phyloP scores from a whole-genome alignment of 257 asterid species.

The Solanum bulbocastanum region DNA sequence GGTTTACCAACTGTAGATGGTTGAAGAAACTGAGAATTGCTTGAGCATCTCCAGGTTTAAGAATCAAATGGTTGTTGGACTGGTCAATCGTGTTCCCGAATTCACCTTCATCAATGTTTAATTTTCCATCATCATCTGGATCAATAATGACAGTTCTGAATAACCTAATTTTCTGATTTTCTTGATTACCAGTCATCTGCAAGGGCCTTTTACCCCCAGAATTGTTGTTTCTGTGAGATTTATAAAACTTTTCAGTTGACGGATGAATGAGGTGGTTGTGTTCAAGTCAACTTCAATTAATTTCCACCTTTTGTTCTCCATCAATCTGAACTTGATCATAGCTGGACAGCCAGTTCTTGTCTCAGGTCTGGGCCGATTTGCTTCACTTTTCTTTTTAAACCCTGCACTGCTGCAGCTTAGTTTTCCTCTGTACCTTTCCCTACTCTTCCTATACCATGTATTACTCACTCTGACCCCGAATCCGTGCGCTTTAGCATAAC shows the following conservation, averaged over 20 bases:
- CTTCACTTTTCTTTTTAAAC: constrained; percentile 57
- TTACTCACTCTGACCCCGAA: constrained; percentile 61
- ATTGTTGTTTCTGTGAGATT: constrained; percentile 30
- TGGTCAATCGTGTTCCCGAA: constrained; percentile 8
- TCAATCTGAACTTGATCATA: constrained; percentile 51
- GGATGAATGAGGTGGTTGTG: constrained; percentile 51
- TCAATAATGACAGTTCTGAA: constrained; percentile 42
- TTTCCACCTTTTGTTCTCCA: constrained; percentile 51
- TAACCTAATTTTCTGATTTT: constrained; percentile 31
- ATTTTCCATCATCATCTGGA: constrained; percentile 18
- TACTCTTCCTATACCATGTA: constrained; percentile 59
- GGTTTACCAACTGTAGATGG: constrained; percentile 35
- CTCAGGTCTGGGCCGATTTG: constrained; percentile 53
- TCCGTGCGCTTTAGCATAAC: constrained; percentile 58
- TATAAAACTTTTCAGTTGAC: constrained; percentile 24
- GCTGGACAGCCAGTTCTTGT: constrained; percentile 69
- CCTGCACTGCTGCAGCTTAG: constrained; percentile 66
- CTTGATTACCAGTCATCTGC: constrained; percentile 19
- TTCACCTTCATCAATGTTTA: constrained; percentile 18
- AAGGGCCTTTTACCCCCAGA: constrained; percentile 44
- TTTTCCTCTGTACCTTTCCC: constrained; percentile 56
- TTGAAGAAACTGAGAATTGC: constrained; percentile 31
- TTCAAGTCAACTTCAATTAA: constrained; percentile 50
- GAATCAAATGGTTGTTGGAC: constrained; percentile 25
- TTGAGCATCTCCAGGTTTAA: constrained; percentile 40